Conservation (phyloP, 495 filamentous ascomycete genomes). For the Penicillium waksmanii region DNA sequence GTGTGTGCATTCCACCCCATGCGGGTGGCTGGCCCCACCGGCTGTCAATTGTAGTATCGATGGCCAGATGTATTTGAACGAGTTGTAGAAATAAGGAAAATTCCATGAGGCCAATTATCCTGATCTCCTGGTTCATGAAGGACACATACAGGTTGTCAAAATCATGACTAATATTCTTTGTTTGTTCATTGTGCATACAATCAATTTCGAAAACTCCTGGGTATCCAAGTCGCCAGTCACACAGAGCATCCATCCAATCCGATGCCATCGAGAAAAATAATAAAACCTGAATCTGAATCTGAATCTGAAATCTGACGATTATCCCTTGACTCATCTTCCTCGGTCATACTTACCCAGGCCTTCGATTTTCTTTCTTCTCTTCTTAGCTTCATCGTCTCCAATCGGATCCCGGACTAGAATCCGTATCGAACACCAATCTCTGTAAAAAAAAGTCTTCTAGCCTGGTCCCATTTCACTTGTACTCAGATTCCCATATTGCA, state of each 20-base stretch:
- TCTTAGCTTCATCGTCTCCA: too few relatives aligned
- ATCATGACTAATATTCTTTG: neutral
- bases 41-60: neutral
- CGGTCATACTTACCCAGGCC: neutral
- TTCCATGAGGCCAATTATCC: too few relatives aligned
- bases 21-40: conserved; percentile 14
- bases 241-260: conserved; percentile 1
- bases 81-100: neutral
- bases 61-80: neutral
- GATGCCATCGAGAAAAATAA: neutral
- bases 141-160: too few relatives aligned
- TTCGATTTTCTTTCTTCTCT: neutral
- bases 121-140: too few relatives aligned
- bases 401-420: neutral
- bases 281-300: neutral
- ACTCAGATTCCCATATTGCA: too few relatives aligned
- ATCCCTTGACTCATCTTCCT: neutral
- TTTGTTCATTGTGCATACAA: conserved; percentile 9
- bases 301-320: too few relatives aligned
- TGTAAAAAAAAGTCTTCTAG: too few relatives aligned
- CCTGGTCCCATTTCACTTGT: too few relatives aligned
- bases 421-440: neutral
- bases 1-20: conserved; percentile 2
- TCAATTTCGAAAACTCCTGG: conserved; percentile 21
- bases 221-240: conserved; percentile 22